Conservation (phyloP, 2,329 filamentous ascomycete species). For the Septoria linicola region DNA sequence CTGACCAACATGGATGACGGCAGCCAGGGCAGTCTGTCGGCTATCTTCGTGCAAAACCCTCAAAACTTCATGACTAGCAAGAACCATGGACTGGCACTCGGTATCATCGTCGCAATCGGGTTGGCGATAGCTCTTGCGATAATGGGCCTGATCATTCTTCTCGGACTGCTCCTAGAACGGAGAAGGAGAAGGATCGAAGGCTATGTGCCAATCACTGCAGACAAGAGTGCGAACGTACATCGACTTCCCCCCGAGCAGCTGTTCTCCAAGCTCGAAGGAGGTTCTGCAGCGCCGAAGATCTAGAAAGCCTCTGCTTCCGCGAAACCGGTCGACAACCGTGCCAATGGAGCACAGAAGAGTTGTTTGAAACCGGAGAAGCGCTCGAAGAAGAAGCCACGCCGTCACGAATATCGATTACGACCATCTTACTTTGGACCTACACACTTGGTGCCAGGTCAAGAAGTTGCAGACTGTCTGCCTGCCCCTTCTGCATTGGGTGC, state of each 20-base stretch:
- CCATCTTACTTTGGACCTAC: too few species aligned
- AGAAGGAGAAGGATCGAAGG: constrained; percentile 75
- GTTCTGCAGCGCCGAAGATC: constrained; percentile 5
- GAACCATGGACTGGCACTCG: constrained; percentile 64
- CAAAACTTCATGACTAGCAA: constrained; percentile 64
- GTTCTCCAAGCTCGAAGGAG: constrained; percentile 31
- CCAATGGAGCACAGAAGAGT: too few species aligned
- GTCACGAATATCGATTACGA: too few species aligned
- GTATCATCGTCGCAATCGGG: constrained; percentile 76
- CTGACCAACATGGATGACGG: constrained; percentile 68
- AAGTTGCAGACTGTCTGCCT: too few species aligned
- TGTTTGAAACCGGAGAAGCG: too few species aligned
- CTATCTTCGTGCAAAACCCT: constrained; percentile 76
- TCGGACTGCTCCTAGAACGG: constrained; percentile 72
- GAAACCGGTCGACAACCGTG: background rate
- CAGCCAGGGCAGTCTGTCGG: constrained; percentile 70
- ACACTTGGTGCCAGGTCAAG: too few species aligned
- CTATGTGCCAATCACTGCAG: constrained; percentile 64
- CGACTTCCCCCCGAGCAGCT: constrained; percentile 50
- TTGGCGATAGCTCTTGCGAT: constrained; percentile 75
- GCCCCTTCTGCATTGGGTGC: too few species aligned
- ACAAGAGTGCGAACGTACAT: constrained; percentile 49
- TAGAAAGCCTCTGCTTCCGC: background rate
- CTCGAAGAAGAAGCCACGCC: too few species aligned
- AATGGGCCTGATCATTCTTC: constrained; percentile 73